phyloP scores from a whole-genome alignment of 495 filamentous ascomycete species.

The Penicillium goetzii region DNA sequence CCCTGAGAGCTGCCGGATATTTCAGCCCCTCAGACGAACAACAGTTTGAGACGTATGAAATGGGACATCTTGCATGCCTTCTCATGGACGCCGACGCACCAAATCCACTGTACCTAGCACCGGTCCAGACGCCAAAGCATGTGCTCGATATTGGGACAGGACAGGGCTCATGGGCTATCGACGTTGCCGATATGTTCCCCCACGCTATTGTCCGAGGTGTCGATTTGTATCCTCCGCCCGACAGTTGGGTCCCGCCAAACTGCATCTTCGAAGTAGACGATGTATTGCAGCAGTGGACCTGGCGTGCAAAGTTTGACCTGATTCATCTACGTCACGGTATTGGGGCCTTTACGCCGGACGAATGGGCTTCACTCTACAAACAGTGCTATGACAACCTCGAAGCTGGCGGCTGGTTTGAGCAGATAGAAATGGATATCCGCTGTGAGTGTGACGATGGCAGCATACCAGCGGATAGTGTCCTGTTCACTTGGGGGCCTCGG shows the following conservation, averaged over 20 bases:
- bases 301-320: conserved; percentile 28
- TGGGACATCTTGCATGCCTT: conserved; percentile 18
- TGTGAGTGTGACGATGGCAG: conserved; percentile 48
- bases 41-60: conserved; percentile 23
- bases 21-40: conserved; percentile 20
- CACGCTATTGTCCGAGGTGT: conserved; percentile 16
- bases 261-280: conserved; percentile 34
- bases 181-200: conserved; percentile 18
- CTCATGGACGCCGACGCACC: conserved; percentile 11
- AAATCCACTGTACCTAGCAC: conserved; percentile 16
- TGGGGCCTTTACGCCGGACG: conserved; percentile 15
- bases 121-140: conserved; percentile 12
- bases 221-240: conserved; percentile 18
- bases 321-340: conserved; percentile 29
- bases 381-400: conserved; percentile 23
- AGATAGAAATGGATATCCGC: conserved; percentile 48
- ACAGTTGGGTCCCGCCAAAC: conserved; percentile 31
- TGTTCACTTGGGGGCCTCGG: conserved; percentile 21
- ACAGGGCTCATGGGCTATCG: conserved; percentile 20
- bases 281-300: conserved; percentile 29
- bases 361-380: conserved; percentile 26
- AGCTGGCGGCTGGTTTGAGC: conserved; percentile 57
- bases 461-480: conserved; percentile 30
- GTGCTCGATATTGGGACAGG: conserved; percentile 23
- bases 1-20: conserved; percentile 12